Base-by-base conservation (phyloP, 257 asterid species). In the Osmanthus fragrans region DNA sequence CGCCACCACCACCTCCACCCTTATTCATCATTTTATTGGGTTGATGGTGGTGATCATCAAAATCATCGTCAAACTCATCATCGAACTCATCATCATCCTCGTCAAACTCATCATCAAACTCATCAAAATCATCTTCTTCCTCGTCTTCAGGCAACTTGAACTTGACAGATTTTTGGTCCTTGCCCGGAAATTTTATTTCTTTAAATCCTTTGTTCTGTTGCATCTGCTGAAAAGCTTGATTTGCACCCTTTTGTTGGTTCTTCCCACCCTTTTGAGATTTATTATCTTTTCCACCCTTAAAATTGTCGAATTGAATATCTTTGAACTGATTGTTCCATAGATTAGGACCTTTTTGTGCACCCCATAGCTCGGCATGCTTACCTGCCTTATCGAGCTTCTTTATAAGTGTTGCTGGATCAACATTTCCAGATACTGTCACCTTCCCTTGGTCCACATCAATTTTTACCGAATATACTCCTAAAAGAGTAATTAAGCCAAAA, bases 341-440 rank as follows among this genome's bases (percentile, higher is more conserved):
- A 37, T 79, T 74, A 15, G 73, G 80, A 7, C 89, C 87, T 70
- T 89, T 87, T 32, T 79, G 85, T 7, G 79, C 77, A 36, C 93
- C 92, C 94, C 91, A 86, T 11, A 90, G 58, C 85, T 90, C 92
- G 36, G 96, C 97, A 70, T 86, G 96, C 74, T 92, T 92, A 29
- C 97, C 96, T 4, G 92, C 80, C 72, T 90, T 90, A 66, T 77
- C 88, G 39, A 92, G 90, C 89, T 89, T 92, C 77, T 85, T 83
- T 82, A 92, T 76, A 29, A 92, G 83, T 10, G 83, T 74, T 29
- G 78, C 85, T 45, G 94, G 82, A 81, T 90, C 97, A 34, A 85
- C 91, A 81, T 87, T 86, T 39, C 97, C 93, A 1, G 90, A 83
- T 74, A 92, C 97, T 3, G 85, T 87, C 81, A 92, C 95, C 79